Evolutionary conservation across 2,329 filamentous ascomycete genomes (phyloP).

Genomic region (Talaromyces pinophilus): DNA sequence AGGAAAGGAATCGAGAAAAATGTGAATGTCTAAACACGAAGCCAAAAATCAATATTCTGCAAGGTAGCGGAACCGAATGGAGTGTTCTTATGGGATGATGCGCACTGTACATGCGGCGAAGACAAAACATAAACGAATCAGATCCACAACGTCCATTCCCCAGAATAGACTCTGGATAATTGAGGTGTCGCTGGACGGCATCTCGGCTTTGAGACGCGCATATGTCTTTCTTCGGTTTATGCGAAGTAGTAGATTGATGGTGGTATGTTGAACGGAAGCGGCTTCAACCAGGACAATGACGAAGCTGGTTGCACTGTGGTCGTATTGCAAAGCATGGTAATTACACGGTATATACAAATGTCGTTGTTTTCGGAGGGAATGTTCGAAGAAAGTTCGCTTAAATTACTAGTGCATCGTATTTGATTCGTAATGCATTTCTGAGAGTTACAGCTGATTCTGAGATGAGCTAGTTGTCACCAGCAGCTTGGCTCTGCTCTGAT

Average conservation of each 20-base stretch:
- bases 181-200: not conserved
- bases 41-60: slow-evolving; percentile 5
- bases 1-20: slow-evolving; percentile 55
- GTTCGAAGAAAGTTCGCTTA: not conserved
- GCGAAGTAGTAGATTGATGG: not conserved
- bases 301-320: not conserved
- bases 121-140: slow-evolving; percentile 42
- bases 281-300: not conserved
- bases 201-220: not conserved
- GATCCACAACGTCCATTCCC: slow-evolving; percentile 37
- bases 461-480: not conserved
- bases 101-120: slow-evolving; percentile 43
- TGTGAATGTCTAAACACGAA: slow-evolving; percentile 47
- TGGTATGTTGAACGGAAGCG: not conserved
- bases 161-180: not conserved
- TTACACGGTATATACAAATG: not conserved
- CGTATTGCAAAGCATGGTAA: not conserved
- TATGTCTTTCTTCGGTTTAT: not conserved
- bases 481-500: not conserved
- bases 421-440: not conserved
- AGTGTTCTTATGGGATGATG: not conserved
- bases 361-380: not conserved
- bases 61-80: not conserved
- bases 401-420: not conserved
- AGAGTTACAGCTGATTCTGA: not conserved